A percentile compares a stretch with the other conserved stretches of the same genome.
Conservation (phyloP, 768 basidiomycete genomes). For the Lactifluus rugatus region DNA sequence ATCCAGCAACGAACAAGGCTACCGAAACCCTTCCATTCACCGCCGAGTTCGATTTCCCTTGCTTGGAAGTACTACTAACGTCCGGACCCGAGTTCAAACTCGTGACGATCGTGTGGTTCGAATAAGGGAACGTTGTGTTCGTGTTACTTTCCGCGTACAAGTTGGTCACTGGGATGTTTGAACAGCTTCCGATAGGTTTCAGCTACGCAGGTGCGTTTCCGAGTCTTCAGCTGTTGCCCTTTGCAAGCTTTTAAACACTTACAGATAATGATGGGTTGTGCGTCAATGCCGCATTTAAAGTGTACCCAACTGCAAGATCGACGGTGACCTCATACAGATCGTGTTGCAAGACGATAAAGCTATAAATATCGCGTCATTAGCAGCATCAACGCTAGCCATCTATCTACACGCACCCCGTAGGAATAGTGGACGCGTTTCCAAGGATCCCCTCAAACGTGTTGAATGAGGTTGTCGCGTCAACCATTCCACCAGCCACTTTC, state of each 20-base stretch:
- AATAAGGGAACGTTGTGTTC: slow-evolving; percentile 56
- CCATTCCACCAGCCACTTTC: slow-evolving; percentile 72
- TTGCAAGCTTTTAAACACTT: slow-evolving; percentile 15
- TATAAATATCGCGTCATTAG: slow-evolving; percentile 22
- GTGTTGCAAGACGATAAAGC: slow-evolving; percentile 86
- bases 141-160: slow-evolving; percentile 78
- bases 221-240: background rate
- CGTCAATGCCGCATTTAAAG: slow-evolving; percentile 62
- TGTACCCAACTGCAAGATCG: slow-evolving; percentile 83
- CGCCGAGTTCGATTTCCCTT: background rate
- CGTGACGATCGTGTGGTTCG: slow-evolving; percentile 26
- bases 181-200: slow-evolving; percentile 72
- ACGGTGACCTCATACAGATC: slow-evolving; percentile 81
- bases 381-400: background rate
- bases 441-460: slow-evolving; percentile 68
- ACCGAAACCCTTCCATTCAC: background rate
- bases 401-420: slow-evolving; percentile 41
- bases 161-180: slow-evolving; percentile 48
- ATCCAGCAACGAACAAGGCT: background rate
- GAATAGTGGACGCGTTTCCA: slow-evolving; percentile 47
- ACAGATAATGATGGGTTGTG: slow-evolving; percentile 61
- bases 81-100: background rate
- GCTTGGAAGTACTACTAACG: background rate
- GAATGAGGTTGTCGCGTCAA: slow-evolving; percentile 55
- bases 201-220: slow-evolving; percentile 31